Conservation (phyloP, 2,329 filamentous ascomycete genomes). For the Corniculantispora saksenae region DNA sequence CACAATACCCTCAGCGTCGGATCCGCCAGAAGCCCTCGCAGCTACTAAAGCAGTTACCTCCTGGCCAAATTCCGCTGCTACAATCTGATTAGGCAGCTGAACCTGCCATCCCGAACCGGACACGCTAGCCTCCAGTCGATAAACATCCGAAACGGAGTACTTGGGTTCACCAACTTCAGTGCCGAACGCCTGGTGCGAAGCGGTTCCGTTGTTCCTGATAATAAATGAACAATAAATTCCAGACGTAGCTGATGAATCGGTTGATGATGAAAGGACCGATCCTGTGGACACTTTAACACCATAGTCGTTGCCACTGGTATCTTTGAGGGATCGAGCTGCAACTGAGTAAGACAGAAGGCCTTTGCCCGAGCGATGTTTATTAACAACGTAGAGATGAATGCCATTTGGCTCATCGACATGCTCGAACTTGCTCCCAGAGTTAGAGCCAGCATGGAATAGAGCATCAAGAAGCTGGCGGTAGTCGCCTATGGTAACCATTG, state of each 20-base stretch:
- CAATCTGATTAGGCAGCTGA: constrained; percentile 42
- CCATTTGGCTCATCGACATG: constrained; percentile 48
- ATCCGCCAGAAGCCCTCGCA: constrained; percentile 36
- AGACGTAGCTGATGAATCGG: background rate
- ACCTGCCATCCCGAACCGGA: constrained; percentile 48
- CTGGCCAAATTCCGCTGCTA: constrained; percentile 43
- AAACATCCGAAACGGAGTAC: constrained; percentile 48
- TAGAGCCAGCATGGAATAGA: constrained; percentile 55
- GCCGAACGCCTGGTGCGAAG: constrained; percentile 24
- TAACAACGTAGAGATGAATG: constrained; percentile 52
- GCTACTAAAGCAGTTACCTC: constrained; percentile 42
- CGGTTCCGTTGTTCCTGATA: background rate
- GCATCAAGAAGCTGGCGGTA: constrained; percentile 56
- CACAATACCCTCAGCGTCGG: constrained; percentile 39
- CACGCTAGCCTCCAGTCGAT: constrained; percentile 45
- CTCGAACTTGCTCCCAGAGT: constrained; percentile 52
- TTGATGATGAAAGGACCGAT: constrained; percentile 26
- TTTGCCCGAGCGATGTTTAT: constrained; percentile 39
- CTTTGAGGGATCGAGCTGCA: constrained; percentile 45
- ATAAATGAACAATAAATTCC: background rate
- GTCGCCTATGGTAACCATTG: constrained; percentile 52
- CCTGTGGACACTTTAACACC: constrained; percentile 42
- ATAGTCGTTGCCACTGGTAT: constrained; percentile 24
- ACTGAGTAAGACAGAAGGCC: constrained; percentile 52
- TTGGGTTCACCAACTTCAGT: constrained; percentile 34